phyloP scores from a whole-genome alignment of 2,329 filamentous ascomycete genomes.

The Atkinsonella texensis region DNA sequence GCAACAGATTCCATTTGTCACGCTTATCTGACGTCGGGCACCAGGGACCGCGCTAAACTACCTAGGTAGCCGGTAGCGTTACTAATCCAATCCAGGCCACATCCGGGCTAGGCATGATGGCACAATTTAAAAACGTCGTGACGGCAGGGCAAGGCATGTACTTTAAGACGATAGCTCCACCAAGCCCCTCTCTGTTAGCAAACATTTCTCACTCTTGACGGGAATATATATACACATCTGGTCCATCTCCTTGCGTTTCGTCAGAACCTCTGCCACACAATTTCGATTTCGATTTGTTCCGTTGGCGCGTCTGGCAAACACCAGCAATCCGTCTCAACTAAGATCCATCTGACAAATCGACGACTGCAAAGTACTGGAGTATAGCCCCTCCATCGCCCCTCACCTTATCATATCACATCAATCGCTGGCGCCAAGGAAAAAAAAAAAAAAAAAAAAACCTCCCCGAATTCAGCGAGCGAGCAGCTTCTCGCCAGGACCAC shows the following conservation, averaged over 20 bases:
- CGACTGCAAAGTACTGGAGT: neutral
- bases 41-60: neutral
- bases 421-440: neutral
- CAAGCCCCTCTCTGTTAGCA: neutral
- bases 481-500: neutral
- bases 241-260: too few relatives aligned
- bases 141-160: conserved; percentile 1
- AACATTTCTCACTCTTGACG: too few relatives aligned
- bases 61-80: too few relatives aligned
- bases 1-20: neutral
- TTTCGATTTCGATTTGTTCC: neutral
- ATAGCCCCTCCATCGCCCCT: neutral
- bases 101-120: conserved; percentile 1
- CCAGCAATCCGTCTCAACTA: neutral
- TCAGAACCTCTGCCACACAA: neutral
- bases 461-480: neutral
- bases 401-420: neutral
- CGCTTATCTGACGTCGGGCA: too few relatives aligned
- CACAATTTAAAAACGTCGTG: conserved; percentile 5
- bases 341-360: neutral
- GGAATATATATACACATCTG: too few relatives aligned
- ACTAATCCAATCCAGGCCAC: too few relatives aligned
- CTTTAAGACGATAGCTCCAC: neutral
- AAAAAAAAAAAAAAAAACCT: neutral
- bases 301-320: neutral